Conservation (phyloP, 208 protist species). For the Leishmania amazonensis region DNA sequence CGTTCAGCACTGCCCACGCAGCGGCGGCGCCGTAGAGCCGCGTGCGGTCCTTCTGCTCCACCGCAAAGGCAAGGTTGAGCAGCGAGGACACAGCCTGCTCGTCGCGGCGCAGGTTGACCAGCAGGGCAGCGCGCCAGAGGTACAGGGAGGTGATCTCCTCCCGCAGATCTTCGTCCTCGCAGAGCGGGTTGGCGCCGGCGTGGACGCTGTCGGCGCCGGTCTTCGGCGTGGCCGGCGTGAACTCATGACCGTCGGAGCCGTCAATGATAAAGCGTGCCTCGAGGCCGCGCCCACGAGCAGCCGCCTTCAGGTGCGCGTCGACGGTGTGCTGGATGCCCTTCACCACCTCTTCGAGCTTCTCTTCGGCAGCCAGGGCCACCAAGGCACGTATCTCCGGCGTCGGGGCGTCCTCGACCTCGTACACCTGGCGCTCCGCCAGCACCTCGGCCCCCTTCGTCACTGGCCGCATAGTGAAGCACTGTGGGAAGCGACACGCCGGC, state of each 20-base stretch:
- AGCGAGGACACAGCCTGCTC: constrained; percentile 66
- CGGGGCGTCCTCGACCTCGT: constrained; percentile 66
- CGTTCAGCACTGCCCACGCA: constrained; percentile 76
- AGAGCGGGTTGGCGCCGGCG: constrained; percentile 58
- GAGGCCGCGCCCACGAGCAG: constrained; percentile 40
- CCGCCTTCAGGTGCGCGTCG: constrained; percentile 35
- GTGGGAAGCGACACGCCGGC: constrained; percentile 68
- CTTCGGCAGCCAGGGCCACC: constrained; percentile 46
- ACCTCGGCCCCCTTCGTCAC: constrained; percentile 77
- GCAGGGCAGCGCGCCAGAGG: constrained; percentile 78
- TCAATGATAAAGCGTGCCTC: constrained; percentile 31
- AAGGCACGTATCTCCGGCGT: constrained; percentile 48
- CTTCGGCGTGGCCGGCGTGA: constrained; percentile 38
- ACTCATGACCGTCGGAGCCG: constrained; percentile 24
- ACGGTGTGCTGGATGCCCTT: constrained; percentile 58
- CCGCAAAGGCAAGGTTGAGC: constrained; percentile 57
- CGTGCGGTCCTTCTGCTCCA: constrained; percentile 49
- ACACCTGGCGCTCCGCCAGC: constrained; percentile 56
- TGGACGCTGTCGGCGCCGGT: constrained; percentile 37
- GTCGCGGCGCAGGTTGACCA: constrained; percentile 76
- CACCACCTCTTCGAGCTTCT: constrained; percentile 56
- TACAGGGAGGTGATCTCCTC: constrained; percentile 68
- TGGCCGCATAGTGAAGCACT: constrained; percentile 75
- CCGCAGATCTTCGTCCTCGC: constrained; percentile 44
- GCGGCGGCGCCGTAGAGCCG: constrained; percentile 58